A percentile compares a stretch with the other conserved stretches of the same genome.
Conservation (phyloP, 345 rosid species). For the Draba incana region DNA sequence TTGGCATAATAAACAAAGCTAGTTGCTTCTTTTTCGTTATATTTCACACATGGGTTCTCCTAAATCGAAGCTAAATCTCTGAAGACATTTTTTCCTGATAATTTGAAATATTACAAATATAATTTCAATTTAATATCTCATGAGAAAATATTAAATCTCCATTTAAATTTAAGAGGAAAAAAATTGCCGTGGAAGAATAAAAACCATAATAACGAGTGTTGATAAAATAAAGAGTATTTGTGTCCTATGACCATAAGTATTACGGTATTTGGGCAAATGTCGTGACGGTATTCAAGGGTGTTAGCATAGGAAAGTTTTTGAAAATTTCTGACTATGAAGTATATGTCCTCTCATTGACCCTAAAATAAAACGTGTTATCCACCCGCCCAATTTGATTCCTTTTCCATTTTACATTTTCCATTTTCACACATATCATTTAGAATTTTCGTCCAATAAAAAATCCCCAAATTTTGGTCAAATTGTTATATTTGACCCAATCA, state of each 20-base stretch:
- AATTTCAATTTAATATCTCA: neutral
- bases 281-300: too few relatives aligned
- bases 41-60: neutral
- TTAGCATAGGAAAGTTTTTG: too few relatives aligned
- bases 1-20: neutral
- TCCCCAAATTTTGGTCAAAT: slow-evolving; percentile 13
- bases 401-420: slow-evolving; percentile 18
- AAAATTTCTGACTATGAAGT: too few relatives aligned
- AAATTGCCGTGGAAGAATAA: slow-evolving; percentile 11
- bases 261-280: too few relatives aligned
- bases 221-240: too few relatives aligned
- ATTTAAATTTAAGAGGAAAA: neutral
- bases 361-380: slow-evolving; percentile 45
- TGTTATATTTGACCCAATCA: slow-evolving; percentile 31
- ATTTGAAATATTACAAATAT: neutral
- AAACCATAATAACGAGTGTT: slow-evolving; percentile 34
- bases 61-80: neutral
- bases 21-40: neutral
- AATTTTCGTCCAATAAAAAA: neutral
- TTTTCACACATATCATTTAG: slow-evolving; percentile 10
- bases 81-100: neutral
- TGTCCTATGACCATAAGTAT: too few relatives aligned
- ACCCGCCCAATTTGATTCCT: slow-evolving; percentile 53
- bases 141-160: neutral
- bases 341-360: too few relatives aligned